These are phyloP conservation scores for Fusarium agapanthi DNA, from an alignment of 2,329 filamentous ascomycete species.

Conservation along the genomic window DNA sequence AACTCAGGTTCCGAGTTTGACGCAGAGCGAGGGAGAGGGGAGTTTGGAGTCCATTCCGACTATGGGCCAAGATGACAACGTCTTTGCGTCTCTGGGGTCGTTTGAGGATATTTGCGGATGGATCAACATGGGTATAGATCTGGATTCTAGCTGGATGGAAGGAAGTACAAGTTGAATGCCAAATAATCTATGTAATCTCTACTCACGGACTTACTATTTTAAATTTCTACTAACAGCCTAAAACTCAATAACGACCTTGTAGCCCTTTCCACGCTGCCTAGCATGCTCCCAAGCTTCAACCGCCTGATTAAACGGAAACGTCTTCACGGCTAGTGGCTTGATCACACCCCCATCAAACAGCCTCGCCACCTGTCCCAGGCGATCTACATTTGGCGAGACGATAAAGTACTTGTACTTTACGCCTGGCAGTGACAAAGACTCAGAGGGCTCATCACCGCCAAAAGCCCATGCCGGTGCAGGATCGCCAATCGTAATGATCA, in stretches of 20 bases:
- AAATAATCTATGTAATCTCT: no score
- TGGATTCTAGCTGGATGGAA: neutral
- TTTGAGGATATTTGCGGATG: constrained; percentile 21
- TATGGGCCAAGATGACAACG: neutral
- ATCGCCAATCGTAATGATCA: constrained; percentile 48
- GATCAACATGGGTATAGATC: neutral
- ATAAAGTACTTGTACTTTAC: constrained; percentile 45
- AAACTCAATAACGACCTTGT: constrained; percentile 9
- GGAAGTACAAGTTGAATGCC: neutral
- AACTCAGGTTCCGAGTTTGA: neutral
- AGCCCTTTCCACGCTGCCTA: neutral
- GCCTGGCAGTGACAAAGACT: constrained; percentile 23
- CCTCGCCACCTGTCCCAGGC: neutral
- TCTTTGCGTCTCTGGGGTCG: neutral
- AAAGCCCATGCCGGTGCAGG: constrained; percentile 47
- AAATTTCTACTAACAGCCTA: accelerated
- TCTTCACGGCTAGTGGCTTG: constrained; percentile 1
- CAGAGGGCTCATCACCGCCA: constrained; percentile 18
- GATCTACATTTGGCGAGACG: neutral
- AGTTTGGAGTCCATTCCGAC: neutral
- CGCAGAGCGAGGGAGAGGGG: neutral
- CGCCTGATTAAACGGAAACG: neutral
- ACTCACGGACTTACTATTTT: neutral
- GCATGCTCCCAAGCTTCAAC: constrained; percentile 10
- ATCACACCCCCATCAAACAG: neutral